These are phyloP conservation scores for Ganoderma lingzhi DNA, from an alignment of 1,284 basidiomycete species.

Conservation along the genomic window DNA sequence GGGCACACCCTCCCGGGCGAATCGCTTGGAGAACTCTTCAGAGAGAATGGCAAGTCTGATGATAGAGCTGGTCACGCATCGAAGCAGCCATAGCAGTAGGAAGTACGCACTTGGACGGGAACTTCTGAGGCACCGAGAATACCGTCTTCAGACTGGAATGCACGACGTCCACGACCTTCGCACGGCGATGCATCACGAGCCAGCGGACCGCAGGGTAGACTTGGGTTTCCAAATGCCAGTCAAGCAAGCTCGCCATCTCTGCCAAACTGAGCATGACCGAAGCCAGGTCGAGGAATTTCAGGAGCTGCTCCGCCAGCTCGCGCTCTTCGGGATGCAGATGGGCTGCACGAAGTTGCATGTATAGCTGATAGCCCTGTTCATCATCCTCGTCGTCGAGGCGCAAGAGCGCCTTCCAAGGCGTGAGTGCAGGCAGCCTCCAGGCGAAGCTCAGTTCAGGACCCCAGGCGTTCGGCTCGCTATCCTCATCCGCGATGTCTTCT, in stretches of 20 bases:
- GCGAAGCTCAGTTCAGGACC: constrained; percentile 73
- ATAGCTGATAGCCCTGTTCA: constrained; percentile 61
- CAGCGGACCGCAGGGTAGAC: constrained; percentile 90
- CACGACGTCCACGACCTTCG: constrained; percentile 89
- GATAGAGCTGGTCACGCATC: background rate
- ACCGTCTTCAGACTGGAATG: constrained; percentile 85
- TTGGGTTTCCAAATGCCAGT: constrained; percentile 88
- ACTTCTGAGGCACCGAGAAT: constrained; percentile 78
- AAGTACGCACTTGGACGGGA: constrained; percentile 68
- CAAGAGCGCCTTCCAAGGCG: constrained; percentile 94
- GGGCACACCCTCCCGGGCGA: constrained; percentile 70
- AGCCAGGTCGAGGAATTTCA: constrained; percentile 73
- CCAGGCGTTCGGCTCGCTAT: constrained; percentile 56
- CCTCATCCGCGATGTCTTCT: constrained; percentile 53
- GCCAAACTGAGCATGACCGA: constrained; percentile 78
- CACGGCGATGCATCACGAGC: constrained; percentile 90
- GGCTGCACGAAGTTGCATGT: constrained; percentile 65
- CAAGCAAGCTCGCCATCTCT: constrained; percentile 86
- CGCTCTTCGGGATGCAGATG: constrained; percentile 71
- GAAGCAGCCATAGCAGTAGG: background rate
- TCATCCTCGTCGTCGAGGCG: constrained; percentile 71
- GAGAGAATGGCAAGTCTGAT: constrained; percentile 68
- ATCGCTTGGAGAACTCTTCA: constrained; percentile 70
- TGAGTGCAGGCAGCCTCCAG: constrained; percentile 75
- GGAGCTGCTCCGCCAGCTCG: constrained; percentile 70